Conservation (phyloP, 2,329 filamentous ascomycete genomes). For the Aspergillus ustus region DNA sequence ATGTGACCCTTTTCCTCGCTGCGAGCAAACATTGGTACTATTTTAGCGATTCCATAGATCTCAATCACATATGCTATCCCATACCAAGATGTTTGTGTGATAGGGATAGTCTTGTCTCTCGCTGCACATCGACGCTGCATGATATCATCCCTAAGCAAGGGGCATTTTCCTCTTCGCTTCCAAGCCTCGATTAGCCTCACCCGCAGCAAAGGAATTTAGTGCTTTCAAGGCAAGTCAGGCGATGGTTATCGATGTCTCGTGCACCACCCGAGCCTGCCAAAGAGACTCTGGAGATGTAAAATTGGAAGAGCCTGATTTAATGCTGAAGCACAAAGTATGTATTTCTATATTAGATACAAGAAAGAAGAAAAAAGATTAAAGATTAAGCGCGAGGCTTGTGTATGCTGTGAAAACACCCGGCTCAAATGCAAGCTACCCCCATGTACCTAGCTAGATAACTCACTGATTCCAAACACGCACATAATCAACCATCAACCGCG, state of each 20-base stretch:
- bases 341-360: too few relatives aligned
- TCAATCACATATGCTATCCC: background rate
- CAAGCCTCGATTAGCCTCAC: background rate
- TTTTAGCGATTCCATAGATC: background rate
- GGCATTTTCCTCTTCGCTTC: background rate
- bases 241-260: background rate
- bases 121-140: background rate
- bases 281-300: background rate
- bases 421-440: background rate
- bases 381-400: too few relatives aligned
- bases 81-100: background rate
- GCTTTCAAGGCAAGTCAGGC: background rate
- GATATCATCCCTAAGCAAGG: background rate
- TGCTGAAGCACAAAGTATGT: background rate
- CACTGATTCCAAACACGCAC: conserved; percentile 15
- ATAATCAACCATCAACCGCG: conserved; percentile 15
- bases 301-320: background rate
- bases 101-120: background rate
- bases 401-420: too few relatives aligned
- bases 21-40: background rate
- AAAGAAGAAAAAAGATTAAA: too few relatives aligned
- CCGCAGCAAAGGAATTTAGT: background rate
- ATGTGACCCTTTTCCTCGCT: background rate
- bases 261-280: background rate
- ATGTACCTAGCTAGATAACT: background rate